A percentile compares a stretch with the other conserved stretches of the same genome.
Conservation (phyloP, 2,329 filamentous ascomycete genomes). For the Alternaria hordeiaustralica region DNA sequence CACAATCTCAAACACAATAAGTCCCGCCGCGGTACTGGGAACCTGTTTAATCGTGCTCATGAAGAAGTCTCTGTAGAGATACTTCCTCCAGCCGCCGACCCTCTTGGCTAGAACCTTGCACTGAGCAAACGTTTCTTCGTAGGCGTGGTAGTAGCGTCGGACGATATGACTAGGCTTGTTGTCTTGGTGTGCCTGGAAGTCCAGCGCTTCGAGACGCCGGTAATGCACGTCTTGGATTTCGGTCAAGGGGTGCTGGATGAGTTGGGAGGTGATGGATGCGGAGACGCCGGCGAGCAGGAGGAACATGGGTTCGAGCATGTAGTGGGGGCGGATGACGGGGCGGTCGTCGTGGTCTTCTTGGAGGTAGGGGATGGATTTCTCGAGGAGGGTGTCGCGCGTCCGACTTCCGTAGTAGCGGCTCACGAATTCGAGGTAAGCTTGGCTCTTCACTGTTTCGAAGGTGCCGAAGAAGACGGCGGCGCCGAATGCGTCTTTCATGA, state of each 20-base stretch:
- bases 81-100: slow-evolving; percentile 63
- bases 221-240: slow-evolving; percentile 76
- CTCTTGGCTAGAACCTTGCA: slow-evolving; percentile 66
- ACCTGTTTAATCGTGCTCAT: slow-evolving; percentile 75
- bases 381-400: slow-evolving; percentile 39
- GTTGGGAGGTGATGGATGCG: slow-evolving; percentile 72
- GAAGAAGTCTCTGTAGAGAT: slow-evolving; percentile 76
- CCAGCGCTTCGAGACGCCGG: slow-evolving; percentile 74
- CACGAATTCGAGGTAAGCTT: slow-evolving; percentile 74
- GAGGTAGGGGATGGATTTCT: slow-evolving; percentile 25
- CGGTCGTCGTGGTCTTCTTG: slow-evolving; percentile 38
- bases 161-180: slow-evolving; percentile 49
- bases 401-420: slow-evolving; percentile 67
- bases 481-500: slow-evolving; percentile 73
- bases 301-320: slow-evolving; percentile 75
- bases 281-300: slow-evolving; percentile 71
- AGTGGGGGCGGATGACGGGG: slow-evolving; percentile 72
- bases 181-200: slow-evolving; percentile 60
- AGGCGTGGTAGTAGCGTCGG: slow-evolving; percentile 72
- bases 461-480: slow-evolving; percentile 75
- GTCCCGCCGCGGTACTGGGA: slow-evolving; percentile 75
- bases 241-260: slow-evolving; percentile 73
- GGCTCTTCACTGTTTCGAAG: slow-evolving; percentile 79
- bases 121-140: slow-evolving; percentile 69
- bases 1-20: slow-evolving; percentile 81